phyloP scores from a whole-genome alignment of 345 rosid genomes.

The Cardamine occulta region DNA sequence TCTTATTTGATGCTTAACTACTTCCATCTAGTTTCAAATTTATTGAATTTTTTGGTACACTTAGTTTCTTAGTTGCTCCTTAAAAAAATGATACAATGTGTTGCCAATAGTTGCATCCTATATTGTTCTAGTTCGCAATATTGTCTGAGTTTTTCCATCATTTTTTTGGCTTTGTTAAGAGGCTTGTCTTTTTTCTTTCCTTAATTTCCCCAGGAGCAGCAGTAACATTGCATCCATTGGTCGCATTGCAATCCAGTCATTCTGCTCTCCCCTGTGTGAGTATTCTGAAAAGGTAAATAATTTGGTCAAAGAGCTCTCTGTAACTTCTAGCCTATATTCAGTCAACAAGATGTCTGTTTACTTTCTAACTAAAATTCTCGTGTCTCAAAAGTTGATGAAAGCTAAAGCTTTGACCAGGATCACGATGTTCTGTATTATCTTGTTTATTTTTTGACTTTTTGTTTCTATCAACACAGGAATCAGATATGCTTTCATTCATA shows the following conservation, averaged over 20 bases:
- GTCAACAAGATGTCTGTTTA: not conserved
- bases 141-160: not conserved
- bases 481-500: constrained; percentile 84
- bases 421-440: not conserved
- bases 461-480: constrained; percentile 57
- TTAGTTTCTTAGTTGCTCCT: not conserved
- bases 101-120: constrained; percentile 10
- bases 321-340: constrained; percentile 13
- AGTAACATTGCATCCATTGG: constrained; percentile 53
- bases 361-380: constrained; percentile 5
- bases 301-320: constrained; percentile 32
- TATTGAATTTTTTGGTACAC: not conserved
- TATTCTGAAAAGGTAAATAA: constrained; percentile 63
- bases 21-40: not conserved
- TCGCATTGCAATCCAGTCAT: constrained; percentile 86
- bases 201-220: constrained; percentile 55
- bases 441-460: not conserved
- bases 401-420: constrained; percentile 12
- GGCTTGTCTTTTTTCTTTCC: not conserved
- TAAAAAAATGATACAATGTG: not conserved
- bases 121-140: not conserved
- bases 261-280: constrained; percentile 86
- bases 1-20: constrained; percentile 32
- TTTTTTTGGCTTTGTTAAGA: not conserved
- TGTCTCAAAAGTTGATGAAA: not conserved